Evolutionary conservation across 176 grass and related monocot genomes (phyloP).

Genomic region (Rhynchospora pubera): DNA sequence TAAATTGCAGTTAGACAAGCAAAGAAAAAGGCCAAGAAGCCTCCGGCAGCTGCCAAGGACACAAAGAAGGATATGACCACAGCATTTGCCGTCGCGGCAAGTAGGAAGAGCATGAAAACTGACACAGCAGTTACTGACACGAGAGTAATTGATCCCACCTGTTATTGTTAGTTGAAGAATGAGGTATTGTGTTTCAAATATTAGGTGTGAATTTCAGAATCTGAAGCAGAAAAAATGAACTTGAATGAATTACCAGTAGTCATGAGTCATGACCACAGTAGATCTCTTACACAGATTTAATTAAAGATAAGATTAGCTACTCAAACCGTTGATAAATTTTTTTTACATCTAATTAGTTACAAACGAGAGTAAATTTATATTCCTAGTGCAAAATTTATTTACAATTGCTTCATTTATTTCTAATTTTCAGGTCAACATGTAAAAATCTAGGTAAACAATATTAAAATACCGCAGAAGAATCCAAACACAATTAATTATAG

Average conservation of each 20-base stretch:
- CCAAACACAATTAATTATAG: not conserved
- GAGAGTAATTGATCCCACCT: conserved; percentile 66
- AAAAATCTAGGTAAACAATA: too few species aligned
- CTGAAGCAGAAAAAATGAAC: not conserved
- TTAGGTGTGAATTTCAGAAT: not conserved
- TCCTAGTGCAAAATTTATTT: not conserved
- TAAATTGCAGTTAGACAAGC: conserved; percentile 64
- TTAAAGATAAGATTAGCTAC: not conserved
- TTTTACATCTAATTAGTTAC: not conserved
- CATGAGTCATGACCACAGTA: not conserved
- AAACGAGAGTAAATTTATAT: not conserved
- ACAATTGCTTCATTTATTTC: not conserved
- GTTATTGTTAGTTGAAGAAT: not conserved
- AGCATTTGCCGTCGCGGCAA: conserved; percentile 66
- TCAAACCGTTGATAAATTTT: not conserved
- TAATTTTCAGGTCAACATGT: not conserved
- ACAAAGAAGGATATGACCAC: conserved; percentile 61
- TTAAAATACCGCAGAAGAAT: not conserved
- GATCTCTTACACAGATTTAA: not conserved
- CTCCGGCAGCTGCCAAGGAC: conserved; percentile 76
- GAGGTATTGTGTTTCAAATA: not conserved
- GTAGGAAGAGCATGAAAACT: conserved; percentile 68
- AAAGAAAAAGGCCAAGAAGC: conserved; percentile 87
- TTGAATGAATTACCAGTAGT: not conserved
- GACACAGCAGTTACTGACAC: conserved; percentile 57